Percentiles rank a stretch among this genome's conserved stretches.
Evolutionary conservation across 768 basidiomycete species (phyloP).

Genomic region (Naematelia encephala): DNA sequence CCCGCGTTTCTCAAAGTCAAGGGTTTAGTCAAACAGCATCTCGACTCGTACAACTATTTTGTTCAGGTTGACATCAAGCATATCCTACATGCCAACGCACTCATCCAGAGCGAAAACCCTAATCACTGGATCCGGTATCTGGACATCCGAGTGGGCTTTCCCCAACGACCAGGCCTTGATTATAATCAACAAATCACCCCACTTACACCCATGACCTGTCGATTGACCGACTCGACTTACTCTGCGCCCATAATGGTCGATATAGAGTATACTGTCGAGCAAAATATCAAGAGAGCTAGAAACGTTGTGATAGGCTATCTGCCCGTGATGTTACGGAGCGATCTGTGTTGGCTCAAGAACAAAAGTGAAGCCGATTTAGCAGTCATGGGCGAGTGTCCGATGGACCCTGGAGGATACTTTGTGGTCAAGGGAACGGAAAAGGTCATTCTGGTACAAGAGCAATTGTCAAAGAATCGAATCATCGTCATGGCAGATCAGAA

Average conservation of each 20-base stretch:
- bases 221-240: slow-evolving; percentile 91
- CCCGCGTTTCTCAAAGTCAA: slow-evolving; percentile 97
- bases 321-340: slow-evolving; percentile 95
- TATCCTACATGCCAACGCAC: slow-evolving; percentile 56
- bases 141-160: slow-evolving; percentile 89
- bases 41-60: slow-evolving; percentile 98
- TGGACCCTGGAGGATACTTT: slow-evolving; percentile 99
- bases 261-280: slow-evolving; percentile 89
- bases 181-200: slow-evolving; percentile 58
- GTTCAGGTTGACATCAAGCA: slow-evolving; percentile 96
- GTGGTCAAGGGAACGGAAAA: slow-evolving; percentile 99
- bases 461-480: slow-evolving; percentile 97
- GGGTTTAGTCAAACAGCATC: slow-evolving; percentile 97
- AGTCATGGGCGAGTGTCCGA: slow-evolving; percentile 92
- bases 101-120: slow-evolving; percentile 89
- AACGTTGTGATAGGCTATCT: slow-evolving; percentile 86
- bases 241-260: slow-evolving; percentile 88
- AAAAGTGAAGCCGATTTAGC: slow-evolving; percentile 76
- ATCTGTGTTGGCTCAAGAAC: slow-evolving; percentile 84
- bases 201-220: slow-evolving; percentile 95
- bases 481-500: slow-evolving; percentile 91
- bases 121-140: slow-evolving; percentile 91
- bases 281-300: slow-evolving; percentile 73
- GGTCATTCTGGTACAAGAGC: slow-evolving; percentile 97
- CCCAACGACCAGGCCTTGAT: slow-evolving; percentile 71